Evolutionary conservation across 2,329 filamentous ascomycete genomes (phyloP).

Genomic region (Calcarisporium arbuscula): DNA sequence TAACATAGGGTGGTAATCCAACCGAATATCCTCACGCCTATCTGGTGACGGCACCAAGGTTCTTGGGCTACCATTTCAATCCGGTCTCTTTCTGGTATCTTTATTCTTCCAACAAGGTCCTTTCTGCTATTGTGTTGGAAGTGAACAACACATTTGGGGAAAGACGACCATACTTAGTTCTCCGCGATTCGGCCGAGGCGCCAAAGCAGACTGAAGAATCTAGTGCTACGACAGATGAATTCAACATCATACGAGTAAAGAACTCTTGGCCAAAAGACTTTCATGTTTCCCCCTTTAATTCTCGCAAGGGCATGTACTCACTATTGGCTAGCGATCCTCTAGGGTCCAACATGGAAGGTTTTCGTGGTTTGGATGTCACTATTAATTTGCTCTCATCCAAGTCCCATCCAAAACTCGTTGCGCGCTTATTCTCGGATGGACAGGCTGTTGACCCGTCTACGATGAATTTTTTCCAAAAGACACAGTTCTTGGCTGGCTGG

Average conservation of each 20-base stretch:
- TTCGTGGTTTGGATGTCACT: constrained; percentile 46
- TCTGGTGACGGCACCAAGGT: constrained; percentile 62
- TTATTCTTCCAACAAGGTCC: constrained; percentile 50
- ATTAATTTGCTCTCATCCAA: constrained; percentile 58
- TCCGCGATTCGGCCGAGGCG: constrained; percentile 19
- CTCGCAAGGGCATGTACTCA: constrained; percentile 48
- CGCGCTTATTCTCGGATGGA: constrained; percentile 50
- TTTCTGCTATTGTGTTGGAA: constrained; percentile 63
- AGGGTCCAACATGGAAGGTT: constrained; percentile 27
- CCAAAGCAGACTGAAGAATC: constrained; percentile 11
- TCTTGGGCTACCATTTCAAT: constrained; percentile 67
- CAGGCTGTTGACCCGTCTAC: constrained; percentile 41
- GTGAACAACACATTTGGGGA: constrained; percentile 75
- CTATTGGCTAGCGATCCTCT: constrained; percentile 42
- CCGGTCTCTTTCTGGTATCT: constrained; percentile 77
- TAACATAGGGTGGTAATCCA: constrained; percentile 48
- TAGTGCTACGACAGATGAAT: too few relatives aligned
- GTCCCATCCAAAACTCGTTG: constrained; percentile 53
- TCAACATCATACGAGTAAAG: constrained; percentile 31
- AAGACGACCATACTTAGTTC: constrained; percentile 37
- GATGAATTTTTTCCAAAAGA: constrained; percentile 36
- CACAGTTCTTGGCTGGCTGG: constrained; percentile 48
- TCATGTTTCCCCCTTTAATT: constrained; percentile 72
- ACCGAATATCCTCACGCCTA: constrained; percentile 60
- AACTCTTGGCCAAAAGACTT: constrained; percentile 63